Base-by-base conservation (phyloP, 768 basidiomycete genomes). In the Gloeophyllum trabeum region DNA sequence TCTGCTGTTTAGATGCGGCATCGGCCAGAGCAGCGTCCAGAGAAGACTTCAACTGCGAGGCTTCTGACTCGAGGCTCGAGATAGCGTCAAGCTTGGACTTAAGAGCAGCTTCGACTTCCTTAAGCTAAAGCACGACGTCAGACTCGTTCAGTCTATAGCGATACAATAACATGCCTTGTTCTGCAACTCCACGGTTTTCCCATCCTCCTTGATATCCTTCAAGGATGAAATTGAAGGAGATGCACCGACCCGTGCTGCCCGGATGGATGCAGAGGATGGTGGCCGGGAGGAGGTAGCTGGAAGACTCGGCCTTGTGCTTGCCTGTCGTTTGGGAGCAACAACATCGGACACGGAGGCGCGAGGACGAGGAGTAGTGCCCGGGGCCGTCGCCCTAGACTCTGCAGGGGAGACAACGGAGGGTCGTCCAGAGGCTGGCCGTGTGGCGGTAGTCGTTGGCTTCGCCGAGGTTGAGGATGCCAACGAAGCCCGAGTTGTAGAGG, bases 171-270 rank as follows among this genome's bases (percentile, higher is more conserved):
- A 24, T 54, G 74, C 84, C 71, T 83, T 76, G 39, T 55, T 63
- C 55, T 79, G 76, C 14, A 85, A 52, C 42, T 75, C 80, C 18
- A 76, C 47, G 10, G 59, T 70, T 51, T 73, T 75, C n/a, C 60
- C 63, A 48, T 78, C 77, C 47, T 78, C 79, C 46, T 71, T 75
- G 14, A 80, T 64, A 51, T 86, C 86, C 45, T 69, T 71, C 45
- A 87, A 77, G 6, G 85, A 85, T n/a, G 81, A 71, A 38, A 87
- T 76, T 12, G 85, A 87, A 16, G n/a, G n/a, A 20, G 67, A 62
- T 28, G 73, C 52, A 22, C 72, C 58, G 14, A 61, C 51, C 13
- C 66, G 46, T 21, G 65, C 53, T 43, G 63, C 50, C 23, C 65
- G 64, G 2, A 65, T 54, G 4, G 54, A 18, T 14, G 50, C 35